phyloP scores from a whole-genome alignment of 257 asterid genomes.

The Salvia hispanica region DNA sequence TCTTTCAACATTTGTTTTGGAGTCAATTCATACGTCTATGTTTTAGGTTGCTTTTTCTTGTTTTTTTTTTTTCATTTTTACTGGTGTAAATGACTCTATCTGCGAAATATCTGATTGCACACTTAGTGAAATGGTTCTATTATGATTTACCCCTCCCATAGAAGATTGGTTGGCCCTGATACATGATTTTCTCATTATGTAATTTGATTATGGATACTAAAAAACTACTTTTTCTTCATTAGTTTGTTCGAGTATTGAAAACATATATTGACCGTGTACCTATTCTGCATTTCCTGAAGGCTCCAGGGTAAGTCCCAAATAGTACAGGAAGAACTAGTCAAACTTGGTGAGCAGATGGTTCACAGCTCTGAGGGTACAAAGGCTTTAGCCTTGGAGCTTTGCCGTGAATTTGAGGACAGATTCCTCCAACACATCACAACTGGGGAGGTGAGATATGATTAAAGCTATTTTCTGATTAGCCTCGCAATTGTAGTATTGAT shows the following conservation, averaged over 20 bases:
- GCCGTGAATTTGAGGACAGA: constrained; percentile 99
- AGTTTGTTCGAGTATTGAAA: constrained; percentile 15
- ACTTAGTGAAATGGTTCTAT: not conserved
- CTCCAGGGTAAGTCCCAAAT: constrained; percentile 96
- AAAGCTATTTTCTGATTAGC: constrained; percentile 20
- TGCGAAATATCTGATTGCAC: not conserved
- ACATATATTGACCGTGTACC: constrained; percentile 7
- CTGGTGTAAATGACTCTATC: not conserved
- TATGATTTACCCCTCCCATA: constrained; percentile 15
- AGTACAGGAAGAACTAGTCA: constrained; percentile 89
- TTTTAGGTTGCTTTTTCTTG: not conserved
- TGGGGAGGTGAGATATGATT: constrained; percentile 66
- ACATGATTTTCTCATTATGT: constrained; percentile 24
- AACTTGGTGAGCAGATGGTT: constrained; percentile 96
- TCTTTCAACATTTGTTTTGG: too few relatives aligned
- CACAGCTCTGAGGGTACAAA: constrained; percentile 87
- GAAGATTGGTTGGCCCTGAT: constrained; percentile 12
- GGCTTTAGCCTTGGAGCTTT: constrained; percentile 96
- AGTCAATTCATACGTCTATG: too few relatives aligned
- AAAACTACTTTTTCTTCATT: constrained; percentile 9
- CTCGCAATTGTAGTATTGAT: not conserved
- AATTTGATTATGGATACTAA: not conserved
- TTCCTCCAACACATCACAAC: constrained; percentile 91
- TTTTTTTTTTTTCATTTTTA: too few relatives aligned
- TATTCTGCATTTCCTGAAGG: constrained; percentile 43